Evolutionary conservation across 2,329 filamentous ascomycete genomes (phyloP).

Genomic region (Cladosporium oxysporum): DNA sequence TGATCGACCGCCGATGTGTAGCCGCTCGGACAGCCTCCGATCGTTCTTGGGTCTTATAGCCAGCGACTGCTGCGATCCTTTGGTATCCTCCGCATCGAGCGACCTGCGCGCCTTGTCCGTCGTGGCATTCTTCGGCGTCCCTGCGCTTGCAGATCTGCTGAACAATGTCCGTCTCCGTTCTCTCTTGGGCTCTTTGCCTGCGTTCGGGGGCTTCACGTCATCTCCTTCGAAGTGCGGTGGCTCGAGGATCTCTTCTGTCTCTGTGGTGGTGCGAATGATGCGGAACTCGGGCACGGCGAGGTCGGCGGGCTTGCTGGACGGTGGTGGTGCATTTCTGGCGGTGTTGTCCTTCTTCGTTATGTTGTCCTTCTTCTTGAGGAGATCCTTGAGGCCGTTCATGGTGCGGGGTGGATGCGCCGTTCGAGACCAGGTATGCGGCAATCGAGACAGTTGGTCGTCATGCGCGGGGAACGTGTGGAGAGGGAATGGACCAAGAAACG

Average conservation of each 20-base stretch:
- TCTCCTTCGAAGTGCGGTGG: slow-evolving; percentile 62
- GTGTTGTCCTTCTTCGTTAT: slow-evolving; percentile 40
- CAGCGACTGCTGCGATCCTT: slow-evolving; percentile 23
- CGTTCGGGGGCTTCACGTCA: slow-evolving; percentile 13
- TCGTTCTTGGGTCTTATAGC: slow-evolving; percentile 37
- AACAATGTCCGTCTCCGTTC: slow-evolving; percentile 38
- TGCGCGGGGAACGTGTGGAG: slow-evolving; percentile 7
- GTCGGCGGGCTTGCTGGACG: slow-evolving; percentile 15
- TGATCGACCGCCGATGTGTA: slow-evolving; percentile 57
- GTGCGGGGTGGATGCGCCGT: slow-evolving; percentile 7
- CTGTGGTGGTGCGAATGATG: slow-evolving; percentile 82
- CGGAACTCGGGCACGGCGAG: slow-evolving; percentile 65
- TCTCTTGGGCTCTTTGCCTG: slow-evolving; percentile 23
- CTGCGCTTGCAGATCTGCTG: slow-evolving; percentile 37
- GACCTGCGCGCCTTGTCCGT: slow-evolving; percentile 13
- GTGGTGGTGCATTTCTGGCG: slow-evolving; percentile 8
- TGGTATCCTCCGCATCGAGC: slow-evolving; percentile 5
- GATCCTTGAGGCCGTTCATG: slow-evolving; percentile 60
- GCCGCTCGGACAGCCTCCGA: slow-evolving; percentile 64
- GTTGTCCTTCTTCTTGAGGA: slow-evolving; percentile 65
- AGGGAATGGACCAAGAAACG: not conserved
- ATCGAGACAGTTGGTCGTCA: slow-evolving; percentile 2
- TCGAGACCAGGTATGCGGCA: not conserved
- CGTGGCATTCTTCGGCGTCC: slow-evolving; percentile 25
- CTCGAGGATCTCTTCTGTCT: slow-evolving; percentile 74